Evolutionary conservation across 768 basidiomycete genomes (phyloP), one percentile per base, ranked within the genome.

Genomic region (Suillus subaureus): DNA sequence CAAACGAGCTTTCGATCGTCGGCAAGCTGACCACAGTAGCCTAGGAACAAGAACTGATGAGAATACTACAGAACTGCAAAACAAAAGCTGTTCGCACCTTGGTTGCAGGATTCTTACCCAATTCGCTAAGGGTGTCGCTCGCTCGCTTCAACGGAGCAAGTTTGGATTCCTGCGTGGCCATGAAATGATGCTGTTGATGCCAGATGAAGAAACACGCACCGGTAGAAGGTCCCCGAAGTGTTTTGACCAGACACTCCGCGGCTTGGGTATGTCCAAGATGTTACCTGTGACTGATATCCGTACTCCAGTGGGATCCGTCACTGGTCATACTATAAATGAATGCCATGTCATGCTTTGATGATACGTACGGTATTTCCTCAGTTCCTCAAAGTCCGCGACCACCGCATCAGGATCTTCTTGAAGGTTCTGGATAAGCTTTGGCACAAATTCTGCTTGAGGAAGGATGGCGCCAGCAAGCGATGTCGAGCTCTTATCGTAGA

Each of bases 271-370:
- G 42, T 78, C 76, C 40, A 97, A 71, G 51, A 99, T 81, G 71
- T 97, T 89, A 13, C 97, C 97, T n/a, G 90, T 87, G 12, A 99
- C 91, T 1, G 93, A 92, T 74, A 99, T 91, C 45, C 97, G 89
- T 26, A 96, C 82, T 49, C 89, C 92, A 23, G 88, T 84, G 4
- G 97, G 93, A 67, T 92, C 82, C 15, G 89, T 91, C 68, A 97
- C 95, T 99, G 66, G 9, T 66, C 31, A 37, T 26, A 55, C 62
- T 54, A 37, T 60, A 35, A 45, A 21, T 62, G 31, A 40, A 56
- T 62, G 61, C 61, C 49, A 35, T 42, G 16, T n/a, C 13, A 33
- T 16, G 18, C 42, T 35, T 28, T 21, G 33, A 18, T 8, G 9
- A 61, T 31, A 81, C 93, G 71, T 69, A 97, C 95, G 69, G 66